Percentiles rank a stretch among this genome's conserved stretches.
These are phyloP conservation scores for Lichenothelia convexa DNA, from an alignment of 495 filamentous ascomycete species.

Conservation along the genomic window DNA sequence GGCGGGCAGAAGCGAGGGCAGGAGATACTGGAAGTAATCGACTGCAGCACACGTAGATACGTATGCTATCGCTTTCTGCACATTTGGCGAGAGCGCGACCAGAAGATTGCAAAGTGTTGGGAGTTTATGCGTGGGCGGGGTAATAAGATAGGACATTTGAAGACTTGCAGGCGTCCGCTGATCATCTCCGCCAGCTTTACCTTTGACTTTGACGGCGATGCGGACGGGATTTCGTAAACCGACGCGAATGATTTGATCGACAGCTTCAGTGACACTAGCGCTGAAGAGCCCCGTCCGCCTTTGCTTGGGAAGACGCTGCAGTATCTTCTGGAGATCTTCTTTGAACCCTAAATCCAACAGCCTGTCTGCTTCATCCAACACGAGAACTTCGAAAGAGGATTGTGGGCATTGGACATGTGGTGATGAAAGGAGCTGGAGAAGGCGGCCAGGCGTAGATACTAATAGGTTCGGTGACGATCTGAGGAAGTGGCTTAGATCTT, in stretches of 20 bases:
- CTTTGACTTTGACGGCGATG: constrained; percentile 77
- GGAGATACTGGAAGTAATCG: constrained; percentile 68
- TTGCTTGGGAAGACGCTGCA: constrained; percentile 76
- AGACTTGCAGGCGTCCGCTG: constrained; percentile 74
- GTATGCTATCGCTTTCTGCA: constrained; percentile 80
- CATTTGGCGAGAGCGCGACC: constrained; percentile 43
- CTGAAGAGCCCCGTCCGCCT: constrained; percentile 85
- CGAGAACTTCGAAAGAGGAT: constrained; percentile 73
- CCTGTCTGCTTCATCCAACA: constrained; percentile 88
- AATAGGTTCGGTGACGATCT: constrained; percentile 67
- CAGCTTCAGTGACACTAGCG: constrained; percentile 77
- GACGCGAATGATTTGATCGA: constrained; percentile 80
- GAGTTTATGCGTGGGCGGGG: constrained; percentile 57
- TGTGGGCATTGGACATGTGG: constrained; percentile 76
- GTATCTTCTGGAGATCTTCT: constrained; percentile 68
- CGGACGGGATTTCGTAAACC: constrained; percentile 88
- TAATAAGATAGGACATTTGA: constrained; percentile 75
- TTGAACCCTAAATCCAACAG: constrained; percentile 92
- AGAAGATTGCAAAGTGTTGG: constrained; percentile 55
- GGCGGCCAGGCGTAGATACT: constrained; percentile 72
- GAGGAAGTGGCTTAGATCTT: constrained; percentile 70
- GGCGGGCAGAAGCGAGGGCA: constrained; percentile 43
- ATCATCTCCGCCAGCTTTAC: constrained; percentile 55
- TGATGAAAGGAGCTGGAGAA: constrained; percentile 77
- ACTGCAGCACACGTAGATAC: constrained; percentile 90